Conservation (phyloP, 2,329 filamentous ascomycete genomes). For the Pestalotiopsis sp. region DNA sequence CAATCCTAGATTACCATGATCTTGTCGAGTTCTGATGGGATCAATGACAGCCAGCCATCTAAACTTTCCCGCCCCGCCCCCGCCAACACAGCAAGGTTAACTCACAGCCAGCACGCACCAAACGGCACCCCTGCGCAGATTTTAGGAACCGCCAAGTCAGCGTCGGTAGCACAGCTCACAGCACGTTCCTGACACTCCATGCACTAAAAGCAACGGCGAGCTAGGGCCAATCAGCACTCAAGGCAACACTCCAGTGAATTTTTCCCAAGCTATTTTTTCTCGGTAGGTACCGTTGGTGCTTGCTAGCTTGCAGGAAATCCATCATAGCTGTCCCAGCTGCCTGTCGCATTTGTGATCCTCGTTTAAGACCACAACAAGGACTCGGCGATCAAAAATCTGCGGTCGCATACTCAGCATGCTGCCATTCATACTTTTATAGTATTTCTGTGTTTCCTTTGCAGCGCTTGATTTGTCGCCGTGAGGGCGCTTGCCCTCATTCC, state of each 20-base stretch:
- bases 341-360: background rate
- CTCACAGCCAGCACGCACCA: background rate
- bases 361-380: background rate
- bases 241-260: background rate
- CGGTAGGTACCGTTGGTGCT: background rate
- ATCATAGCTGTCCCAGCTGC: background rate
- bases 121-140: background rate
- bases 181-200: background rate
- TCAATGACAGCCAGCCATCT: background rate
- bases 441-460: background rate
- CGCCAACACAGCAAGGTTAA: background rate
- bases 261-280: background rate
- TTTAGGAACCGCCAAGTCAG: background rate
- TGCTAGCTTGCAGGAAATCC: conserved; percentile 3
- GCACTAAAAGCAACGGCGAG: background rate
- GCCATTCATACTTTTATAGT: background rate
- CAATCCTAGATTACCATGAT: background rate
- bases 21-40: background rate
- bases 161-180: background rate
- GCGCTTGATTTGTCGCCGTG: background rate
- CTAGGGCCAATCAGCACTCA: conserved; percentile 7
- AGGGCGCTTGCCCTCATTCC: conserved; percentile 14
- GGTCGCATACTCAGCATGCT: background rate
- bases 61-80: conserved; percentile 1
- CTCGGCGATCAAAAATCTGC: background rate